Conservation (phyloP, 768 basidiomycete species). For the Coprinopsis marcescibilis region DNA sequence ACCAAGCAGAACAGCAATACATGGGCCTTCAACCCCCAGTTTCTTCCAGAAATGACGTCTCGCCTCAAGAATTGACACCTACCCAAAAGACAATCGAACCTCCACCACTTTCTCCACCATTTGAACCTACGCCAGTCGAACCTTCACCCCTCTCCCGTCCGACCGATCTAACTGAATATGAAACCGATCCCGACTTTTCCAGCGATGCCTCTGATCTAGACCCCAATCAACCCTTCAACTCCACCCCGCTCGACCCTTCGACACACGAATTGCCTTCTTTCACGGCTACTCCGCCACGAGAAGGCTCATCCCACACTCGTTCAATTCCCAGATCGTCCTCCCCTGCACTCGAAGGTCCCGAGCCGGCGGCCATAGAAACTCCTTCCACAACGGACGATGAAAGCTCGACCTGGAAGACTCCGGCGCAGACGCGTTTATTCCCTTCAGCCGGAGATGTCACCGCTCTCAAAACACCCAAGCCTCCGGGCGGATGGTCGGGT, state of each 20-base stretch:
- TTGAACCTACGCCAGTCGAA: background rate
- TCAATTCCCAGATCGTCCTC: constrained; percentile 44
- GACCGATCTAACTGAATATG: background rate
- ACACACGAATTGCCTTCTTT: constrained; percentile 3
- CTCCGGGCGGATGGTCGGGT: constrained; percentile 34
- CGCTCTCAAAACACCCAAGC: constrained; percentile 39
- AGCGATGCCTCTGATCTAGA: background rate
- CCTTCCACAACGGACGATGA: constrained; percentile 44
- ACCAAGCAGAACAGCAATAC: background rate
- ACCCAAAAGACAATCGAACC: constrained; percentile 15
- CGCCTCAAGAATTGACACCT: constrained; percentile 19
- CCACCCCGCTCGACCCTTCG: constrained; percentile 14
- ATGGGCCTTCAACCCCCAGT: background rate
- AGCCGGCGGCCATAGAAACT: constrained; percentile 61
- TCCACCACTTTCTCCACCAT: background rate
- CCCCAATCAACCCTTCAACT: background rate
- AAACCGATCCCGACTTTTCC: background rate
- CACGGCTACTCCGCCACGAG: constrained; percentile 14
- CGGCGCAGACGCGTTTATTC: constrained; percentile 5
- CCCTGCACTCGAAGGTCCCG: constrained; percentile 56
- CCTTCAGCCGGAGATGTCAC: constrained; percentile 15
- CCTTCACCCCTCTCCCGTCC: background rate
- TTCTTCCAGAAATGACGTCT: background rate
- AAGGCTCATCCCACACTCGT: background rate
- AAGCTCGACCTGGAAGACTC: background rate